Evolutionary conservation across 179 eudicot genomes (phyloP).

Genomic region (Silene noctiflora): DNA sequence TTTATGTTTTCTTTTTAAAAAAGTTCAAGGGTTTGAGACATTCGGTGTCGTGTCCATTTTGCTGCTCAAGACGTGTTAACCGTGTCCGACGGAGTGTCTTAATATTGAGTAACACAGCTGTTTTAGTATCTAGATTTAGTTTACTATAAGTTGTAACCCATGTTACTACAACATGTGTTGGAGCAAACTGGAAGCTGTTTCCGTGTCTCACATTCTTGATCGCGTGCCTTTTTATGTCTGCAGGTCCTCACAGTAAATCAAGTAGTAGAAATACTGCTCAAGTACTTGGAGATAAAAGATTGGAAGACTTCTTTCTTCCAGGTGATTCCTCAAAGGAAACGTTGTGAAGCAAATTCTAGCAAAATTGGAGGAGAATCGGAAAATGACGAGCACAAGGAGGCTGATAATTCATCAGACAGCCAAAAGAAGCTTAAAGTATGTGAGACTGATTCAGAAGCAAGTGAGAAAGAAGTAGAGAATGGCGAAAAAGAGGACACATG

Average conservation of each 20-base stretch:
- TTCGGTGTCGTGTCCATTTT: too few relatives aligned
- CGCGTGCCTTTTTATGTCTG: neutral
- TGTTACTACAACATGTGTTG: too few relatives aligned
- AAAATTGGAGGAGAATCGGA: conserved; percentile 29
- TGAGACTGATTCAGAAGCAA: conserved; percentile 23
- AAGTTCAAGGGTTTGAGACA: too few relatives aligned
- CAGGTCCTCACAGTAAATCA: conserved; percentile 96
- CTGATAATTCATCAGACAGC: conserved; percentile 29
- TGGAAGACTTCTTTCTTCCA: conserved; percentile 85
- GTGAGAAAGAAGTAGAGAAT: conserved; percentile 21
- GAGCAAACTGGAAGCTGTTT: neutral
- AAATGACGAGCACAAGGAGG: conserved; percentile 29
- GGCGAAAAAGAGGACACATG: conserved; percentile 12
- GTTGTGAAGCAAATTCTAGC: conserved; percentile 43
- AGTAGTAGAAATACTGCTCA: conserved; percentile 86
- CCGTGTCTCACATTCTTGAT: neutral
- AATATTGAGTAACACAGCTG: too few relatives aligned
- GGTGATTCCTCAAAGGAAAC: conserved; percentile 86
- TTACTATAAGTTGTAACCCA: too few relatives aligned
- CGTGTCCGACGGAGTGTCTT: too few relatives aligned
- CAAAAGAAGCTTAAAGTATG: conserved; percentile 39
- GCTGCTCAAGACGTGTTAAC: too few relatives aligned
- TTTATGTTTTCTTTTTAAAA: too few relatives aligned
- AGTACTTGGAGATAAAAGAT: conserved; percentile 84
- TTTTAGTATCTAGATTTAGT: too few relatives aligned